Evolutionary conservation across 305 asterid genomes (phyloP).

Genomic region (Fraxinus latifolia): DNA sequence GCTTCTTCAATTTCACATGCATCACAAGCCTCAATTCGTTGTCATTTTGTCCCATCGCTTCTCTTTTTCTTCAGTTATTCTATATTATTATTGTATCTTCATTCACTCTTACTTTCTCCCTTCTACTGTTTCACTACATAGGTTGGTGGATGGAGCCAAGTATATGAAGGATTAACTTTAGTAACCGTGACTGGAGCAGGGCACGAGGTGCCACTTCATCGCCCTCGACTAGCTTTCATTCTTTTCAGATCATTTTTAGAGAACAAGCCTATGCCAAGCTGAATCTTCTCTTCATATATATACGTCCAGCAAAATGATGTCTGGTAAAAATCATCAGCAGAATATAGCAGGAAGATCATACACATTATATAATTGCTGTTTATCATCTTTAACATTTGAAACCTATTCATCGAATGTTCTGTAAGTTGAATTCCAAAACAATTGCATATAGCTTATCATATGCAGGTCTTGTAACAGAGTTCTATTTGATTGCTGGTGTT

Average conservation of each 20-base stretch:
- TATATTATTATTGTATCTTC: background rate
- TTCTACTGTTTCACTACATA: constrained; percentile 16
- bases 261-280: constrained; percentile 65
- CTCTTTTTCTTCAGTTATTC: background rate
- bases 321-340: background rate
- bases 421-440: background rate
- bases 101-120: background rate
- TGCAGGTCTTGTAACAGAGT: background rate
- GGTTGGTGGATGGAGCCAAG: constrained; percentile 99
- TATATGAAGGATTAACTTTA: constrained; percentile 75
- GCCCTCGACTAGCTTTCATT: constrained; percentile 81
- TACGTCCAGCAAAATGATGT: background rate
- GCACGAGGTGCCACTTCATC: constrained; percentile 94
- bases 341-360: background rate
- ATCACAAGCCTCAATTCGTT: background rate
- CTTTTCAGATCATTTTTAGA: constrained; percentile 73
- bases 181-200: constrained; percentile 93
- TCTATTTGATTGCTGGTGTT: background rate
- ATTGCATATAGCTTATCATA: background rate
- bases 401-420: background rate
- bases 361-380: background rate
- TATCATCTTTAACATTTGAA: background rate
- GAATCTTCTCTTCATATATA: constrained; percentile 18
- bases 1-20: background rate
- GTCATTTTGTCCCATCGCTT: background rate